These are phyloP conservation scores for Ceratocystiopsis brevicomis DNA, from an alignment of 2,329 filamentous ascomycete genomes.

Conservation along the genomic window DNA sequence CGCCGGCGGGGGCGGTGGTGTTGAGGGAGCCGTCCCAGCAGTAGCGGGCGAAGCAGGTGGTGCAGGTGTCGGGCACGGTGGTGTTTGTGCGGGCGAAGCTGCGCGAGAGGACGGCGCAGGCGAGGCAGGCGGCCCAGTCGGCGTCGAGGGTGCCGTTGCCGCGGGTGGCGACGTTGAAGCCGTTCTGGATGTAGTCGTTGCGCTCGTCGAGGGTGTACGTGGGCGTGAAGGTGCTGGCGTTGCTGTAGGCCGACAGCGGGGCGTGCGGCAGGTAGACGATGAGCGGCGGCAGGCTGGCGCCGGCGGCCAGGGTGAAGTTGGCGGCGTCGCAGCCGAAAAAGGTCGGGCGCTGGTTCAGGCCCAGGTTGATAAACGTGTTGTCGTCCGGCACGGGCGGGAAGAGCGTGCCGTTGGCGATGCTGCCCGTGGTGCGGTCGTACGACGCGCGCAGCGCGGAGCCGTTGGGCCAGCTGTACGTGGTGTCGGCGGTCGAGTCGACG, in stretches of 20 bases:
- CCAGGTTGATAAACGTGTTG: slow-evolving; percentile 36
- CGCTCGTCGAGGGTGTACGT: slow-evolving; percentile 46
- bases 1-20: slow-evolving; percentile 5
- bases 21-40: slow-evolving; percentile 74
- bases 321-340: slow-evolving; percentile 41
- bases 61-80: slow-evolving; percentile 50
- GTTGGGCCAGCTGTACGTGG: slow-evolving; percentile 36
- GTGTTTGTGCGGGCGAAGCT: slow-evolving; percentile 55
- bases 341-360: slow-evolving; percentile 37
- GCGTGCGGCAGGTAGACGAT: slow-evolving; percentile 61
- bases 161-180: slow-evolving; percentile 65
- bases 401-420: slow-evolving; percentile 31
- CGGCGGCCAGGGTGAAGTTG: slow-evolving; percentile 14
- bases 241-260: slow-evolving; percentile 59
- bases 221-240: slow-evolving; percentile 59
- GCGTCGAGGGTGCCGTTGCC: slow-evolving; percentile 58
- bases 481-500: slow-evolving; percentile 46
- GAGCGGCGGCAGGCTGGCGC: slow-evolving; percentile 12
- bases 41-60: slow-evolving; percentile 58
- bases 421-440: slow-evolving; percentile 30
- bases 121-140: slow-evolving; percentile 68
- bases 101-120: slow-evolving; percentile 66
- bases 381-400: slow-evolving; percentile 40
- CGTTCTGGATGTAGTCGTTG: slow-evolving; percentile 69
- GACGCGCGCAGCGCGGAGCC: slow-evolving; percentile 38